Base-by-base conservation (phyloP, 257 asterid species). In the Orobanche coerulescens region DNA sequence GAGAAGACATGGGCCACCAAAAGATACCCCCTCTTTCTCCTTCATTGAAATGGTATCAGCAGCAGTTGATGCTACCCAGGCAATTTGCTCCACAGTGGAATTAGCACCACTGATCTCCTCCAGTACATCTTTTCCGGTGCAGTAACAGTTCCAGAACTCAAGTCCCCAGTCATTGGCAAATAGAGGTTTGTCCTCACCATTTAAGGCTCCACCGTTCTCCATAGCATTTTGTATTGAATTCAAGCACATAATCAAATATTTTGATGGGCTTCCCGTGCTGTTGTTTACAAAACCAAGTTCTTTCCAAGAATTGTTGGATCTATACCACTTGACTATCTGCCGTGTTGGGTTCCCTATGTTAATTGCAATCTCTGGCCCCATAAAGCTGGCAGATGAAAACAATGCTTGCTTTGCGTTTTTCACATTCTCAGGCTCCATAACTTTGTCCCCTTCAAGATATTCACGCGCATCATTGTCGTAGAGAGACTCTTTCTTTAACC, bases 51-150 rank as follows among this genome's bases (percentile, higher is more conserved):
- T 81, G 49, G 79, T 53, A 73, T 88, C 95, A 67, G 96, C 87
- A 66, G 88, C 87, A 20, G 88, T 79, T 13, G 98, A 81, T 46
- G 83, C 90, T 20, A 91, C 65, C 98, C 98, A 91, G 60, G 93
- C 94, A 76, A 85, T 79, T 76, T 85, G 89, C 74, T 80, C 88
- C 26, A 33, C 5, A 0, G 65, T 56, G 16, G 90, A 74, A 70
- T 77, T 69, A 58, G 76, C 69, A 63, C 77, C 77, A 69, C 62
- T 73, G 62, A 71, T 78, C n/a, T n/a, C n/a, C 71, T 86, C 98
- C 37, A 84, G 6, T 9, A 91, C 77, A 75, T 91, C 87, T 70
- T 75, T 80, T 62, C 90, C 92, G 37, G 62, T 52, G 19, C 77
- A 67, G 76, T 80, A 85, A 40, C 71, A 66, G 44, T 79, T 85